A percentile compares a stretch with the other conserved stretches of the same genome.
These are phyloP conservation scores for Verticillium nubilum DNA, from an alignment of 2,329 filamentous ascomycete species.

Conservation along the genomic window DNA sequence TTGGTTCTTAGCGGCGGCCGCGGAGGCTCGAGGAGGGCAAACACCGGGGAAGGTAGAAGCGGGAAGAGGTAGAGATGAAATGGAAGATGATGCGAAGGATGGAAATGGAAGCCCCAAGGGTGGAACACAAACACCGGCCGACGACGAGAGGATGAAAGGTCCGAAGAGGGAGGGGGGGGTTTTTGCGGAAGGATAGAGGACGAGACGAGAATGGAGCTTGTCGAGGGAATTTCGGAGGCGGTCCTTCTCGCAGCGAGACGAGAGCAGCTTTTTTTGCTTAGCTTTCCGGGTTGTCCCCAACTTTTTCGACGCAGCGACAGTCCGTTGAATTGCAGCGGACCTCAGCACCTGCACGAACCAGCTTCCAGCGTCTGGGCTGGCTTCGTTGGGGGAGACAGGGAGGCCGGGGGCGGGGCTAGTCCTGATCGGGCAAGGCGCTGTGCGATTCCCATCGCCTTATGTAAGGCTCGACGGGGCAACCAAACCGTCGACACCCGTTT, in stretches of 20 bases:
- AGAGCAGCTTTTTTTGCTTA: constrained; percentile 10
- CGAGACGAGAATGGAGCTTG: constrained; percentile 10
- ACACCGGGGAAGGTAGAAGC: constrained; percentile 1
- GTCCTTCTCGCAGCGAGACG: not conserved
- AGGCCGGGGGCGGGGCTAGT: constrained; percentile 4
- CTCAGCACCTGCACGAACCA: not conserved
- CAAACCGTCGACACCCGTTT: not conserved
- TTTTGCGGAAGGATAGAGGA: constrained; percentile 10
- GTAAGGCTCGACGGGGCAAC: not conserved
- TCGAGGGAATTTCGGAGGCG: constrained; percentile 14
- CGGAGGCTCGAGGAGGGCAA: not conserved
- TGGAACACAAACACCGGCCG: constrained; percentile 10
- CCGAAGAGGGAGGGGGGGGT: not conserved
- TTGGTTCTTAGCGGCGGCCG: not conserved
- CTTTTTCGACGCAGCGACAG: constrained; percentile 6
- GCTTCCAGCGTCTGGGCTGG: constrained; percentile 4
- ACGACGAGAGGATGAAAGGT: constrained; percentile 6
- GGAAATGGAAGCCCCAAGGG: constrained; percentile 4
- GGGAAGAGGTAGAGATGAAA: constrained; percentile 2
- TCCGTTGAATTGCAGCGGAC: constrained; percentile 15
- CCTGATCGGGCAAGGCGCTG: not conserved
- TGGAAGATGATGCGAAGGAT: not conserved
- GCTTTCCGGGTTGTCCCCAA: constrained; percentile 11
- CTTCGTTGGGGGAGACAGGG: constrained; percentile 8
- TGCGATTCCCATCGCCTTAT: not conserved